Conservation (phyloP, 768 basidiomycete species). For the Rhodotorula paludigena region DNA sequence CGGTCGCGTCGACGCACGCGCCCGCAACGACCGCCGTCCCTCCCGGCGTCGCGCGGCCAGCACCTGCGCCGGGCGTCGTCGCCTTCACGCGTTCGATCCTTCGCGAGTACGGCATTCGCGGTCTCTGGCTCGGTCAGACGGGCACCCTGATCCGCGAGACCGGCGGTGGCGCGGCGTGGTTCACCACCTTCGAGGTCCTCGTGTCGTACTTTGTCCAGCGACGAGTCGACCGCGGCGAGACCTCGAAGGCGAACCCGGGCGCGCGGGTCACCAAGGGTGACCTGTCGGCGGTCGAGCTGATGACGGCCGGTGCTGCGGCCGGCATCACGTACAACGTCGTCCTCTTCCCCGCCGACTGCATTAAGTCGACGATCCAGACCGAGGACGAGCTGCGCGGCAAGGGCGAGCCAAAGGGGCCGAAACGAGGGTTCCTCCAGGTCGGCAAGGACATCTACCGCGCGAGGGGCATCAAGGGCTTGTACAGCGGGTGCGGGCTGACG, state of each 20-base stretch:
- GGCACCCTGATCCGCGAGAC: conserved; percentile 90
- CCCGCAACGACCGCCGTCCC: conserved; percentile 2
- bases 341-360: conserved; percentile 90
- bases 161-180: conserved; percentile 87
- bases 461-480: conserved; percentile 75
- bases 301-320: conserved; percentile 76
- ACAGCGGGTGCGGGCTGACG: conserved; percentile 90
- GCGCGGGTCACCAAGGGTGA: conserved; percentile 49
- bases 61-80: conserved; percentile 61
- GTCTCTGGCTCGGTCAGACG: conserved; percentile 94
- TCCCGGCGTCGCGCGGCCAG: conserved; percentile 13
- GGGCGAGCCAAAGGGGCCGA: conserved; percentile 29
- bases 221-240: conserved; percentile 20
- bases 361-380: conserved; percentile 93
- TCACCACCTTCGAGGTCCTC: conserved; percentile 75
- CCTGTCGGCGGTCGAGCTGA: conserved; percentile 72
- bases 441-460: conserved; percentile 65
- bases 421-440: conserved; percentile 52
- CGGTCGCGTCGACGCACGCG: neutral
- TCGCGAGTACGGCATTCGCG: conserved; percentile 64
- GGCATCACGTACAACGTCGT: conserved; percentile 79
- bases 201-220: conserved; percentile 59
- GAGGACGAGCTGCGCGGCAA: conserved; percentile 67
- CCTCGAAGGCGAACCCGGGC: neutral
- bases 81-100: conserved; percentile 63